Conservation (phyloP, 2,329 filamentous ascomycete species). For the Fusarium sambucinum region DNA sequence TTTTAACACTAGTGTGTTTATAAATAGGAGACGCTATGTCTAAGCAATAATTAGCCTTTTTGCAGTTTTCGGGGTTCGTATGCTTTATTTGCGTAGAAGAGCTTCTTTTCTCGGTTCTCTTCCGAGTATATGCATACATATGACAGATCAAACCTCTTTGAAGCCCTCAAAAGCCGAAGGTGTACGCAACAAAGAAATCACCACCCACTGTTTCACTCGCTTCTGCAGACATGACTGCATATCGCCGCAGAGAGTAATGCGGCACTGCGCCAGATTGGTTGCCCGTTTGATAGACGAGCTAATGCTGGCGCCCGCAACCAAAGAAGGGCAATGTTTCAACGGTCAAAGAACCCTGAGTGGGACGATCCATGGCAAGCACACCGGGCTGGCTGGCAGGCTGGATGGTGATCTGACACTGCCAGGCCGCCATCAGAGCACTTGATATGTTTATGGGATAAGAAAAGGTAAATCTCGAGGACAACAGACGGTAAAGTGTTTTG, state of each 20-base stretch:
- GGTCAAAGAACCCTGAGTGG: slow-evolving; percentile 12
- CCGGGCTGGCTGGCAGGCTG: not conserved
- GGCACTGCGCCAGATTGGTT: slow-evolving; percentile 23
- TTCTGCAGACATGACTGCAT: slow-evolving; percentile 33
- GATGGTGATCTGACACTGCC: not conserved
- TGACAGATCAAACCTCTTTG: slow-evolving; percentile 17
- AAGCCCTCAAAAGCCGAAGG: slow-evolving; percentile 5
- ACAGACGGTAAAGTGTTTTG: slow-evolving; percentile 14
- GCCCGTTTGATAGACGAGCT: slow-evolving; percentile 15
- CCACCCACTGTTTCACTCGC: slow-evolving; percentile 2
- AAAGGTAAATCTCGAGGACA: not conserved
- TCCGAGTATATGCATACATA: slow-evolving; percentile 7
- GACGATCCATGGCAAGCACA: slow-evolving; percentile 1
- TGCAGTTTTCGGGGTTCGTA: not conserved
- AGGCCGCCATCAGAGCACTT: not conserved
- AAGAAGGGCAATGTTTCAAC: slow-evolving; percentile 16
- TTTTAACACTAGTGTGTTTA: slow-evolving; percentile 27
- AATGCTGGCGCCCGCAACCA: slow-evolving; percentile 32
- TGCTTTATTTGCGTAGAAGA: not conserved
- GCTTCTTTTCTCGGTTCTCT: not conserved
- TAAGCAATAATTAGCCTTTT: not conserved
- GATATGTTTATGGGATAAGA: not conserved
- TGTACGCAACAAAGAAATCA: slow-evolving; percentile 11
- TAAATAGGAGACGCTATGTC: slow-evolving; percentile 28
- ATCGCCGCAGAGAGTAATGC: slow-evolving; percentile 19